Base-by-base conservation (phyloP, 176 grass and related monocot species). In the Rhynchospora pubera region DNA sequence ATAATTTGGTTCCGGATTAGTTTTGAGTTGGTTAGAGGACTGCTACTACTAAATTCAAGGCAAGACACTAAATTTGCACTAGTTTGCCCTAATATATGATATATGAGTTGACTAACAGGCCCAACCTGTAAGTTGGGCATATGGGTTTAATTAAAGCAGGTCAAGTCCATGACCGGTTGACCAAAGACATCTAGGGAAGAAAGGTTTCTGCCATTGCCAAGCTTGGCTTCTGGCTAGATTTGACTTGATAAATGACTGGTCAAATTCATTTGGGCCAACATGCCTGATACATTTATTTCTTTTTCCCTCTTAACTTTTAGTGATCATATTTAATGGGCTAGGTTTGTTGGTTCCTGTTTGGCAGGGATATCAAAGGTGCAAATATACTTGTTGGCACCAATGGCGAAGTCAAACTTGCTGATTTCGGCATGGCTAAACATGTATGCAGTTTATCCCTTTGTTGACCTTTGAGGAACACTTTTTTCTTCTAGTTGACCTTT, bases 371-470 rank as follows among this genome's bases (percentile, higher is more conserved):
- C 65, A 99, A 99, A 93, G 96, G 96, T 39, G 96, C 96, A 82
- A 99, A 99, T 78, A 99, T 99, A 91, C 92, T 99, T 88, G 96
- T 99, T 9, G 92, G 87, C 63, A 87, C 96, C 79, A 93, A 87
- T 85, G 96, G 96, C 72, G 96, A 95, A 84, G 87, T 99, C 80
- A 99, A 99, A 84, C 87, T 99, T 87, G 92, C 92, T 87, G 96
- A 99, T 87, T 99, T 99, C 82, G 96, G 96, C 87, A 95, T 99
- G 92, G 96, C 96, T 84, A 99, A 99, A 89, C 93, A 99, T 95
- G 96, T 99, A 95, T 86, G 90, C 34, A 72, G 9, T 68, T 24
- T 84, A 12, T 77, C 79, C 58, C 80, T 24, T 86, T 53, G 3
- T 79, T 77, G 72, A 77, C 50, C 47, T 77, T 56, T 8, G n/a